Percentiles rank a stretch among this genome's conserved stretches.
Evolutionary conservation across 2,329 filamentous ascomycete species (phyloP).

Genomic region (Trichoderma gracile): DNA sequence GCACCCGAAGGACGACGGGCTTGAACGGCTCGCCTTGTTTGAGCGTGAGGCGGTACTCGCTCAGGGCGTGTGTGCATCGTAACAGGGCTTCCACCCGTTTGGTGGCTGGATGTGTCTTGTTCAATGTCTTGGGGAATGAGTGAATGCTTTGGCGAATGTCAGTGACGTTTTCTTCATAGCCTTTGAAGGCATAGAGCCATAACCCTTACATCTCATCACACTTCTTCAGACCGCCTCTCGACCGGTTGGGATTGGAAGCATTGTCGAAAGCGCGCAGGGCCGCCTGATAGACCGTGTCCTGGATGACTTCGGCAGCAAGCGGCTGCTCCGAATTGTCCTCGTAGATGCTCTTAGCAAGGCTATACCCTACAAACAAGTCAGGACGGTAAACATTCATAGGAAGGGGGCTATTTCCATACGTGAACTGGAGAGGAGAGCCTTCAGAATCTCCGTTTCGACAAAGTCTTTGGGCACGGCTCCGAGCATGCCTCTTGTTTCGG

Average conservation of each 20-base stretch:
- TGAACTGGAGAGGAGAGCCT: constrained; percentile 61
- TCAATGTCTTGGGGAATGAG: constrained; percentile 62
- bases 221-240: constrained; percentile 73
- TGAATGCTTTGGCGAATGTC: constrained; percentile 51
- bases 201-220: constrained; percentile 69
- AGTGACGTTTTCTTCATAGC: not conserved
- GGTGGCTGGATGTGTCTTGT: constrained; percentile 51
- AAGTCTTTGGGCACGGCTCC: constrained; percentile 60
- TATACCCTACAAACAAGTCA: constrained; percentile 51
- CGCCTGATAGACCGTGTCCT: constrained; percentile 61
- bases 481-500: constrained; percentile 60
- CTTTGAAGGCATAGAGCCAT: not conserved
- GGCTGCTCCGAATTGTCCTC: constrained; percentile 53
- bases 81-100: constrained; percentile 64
- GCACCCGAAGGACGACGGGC: constrained; percentile 75
- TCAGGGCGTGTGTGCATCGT: constrained; percentile 71
- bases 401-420: constrained; percentile 47
- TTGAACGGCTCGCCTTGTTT: constrained; percentile 80
- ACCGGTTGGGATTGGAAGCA: constrained; percentile 77
- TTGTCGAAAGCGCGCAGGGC: constrained; percentile 76
- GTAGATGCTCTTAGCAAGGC: constrained; percentile 63
- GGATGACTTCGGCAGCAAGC: constrained; percentile 53
- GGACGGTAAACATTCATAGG: not conserved
- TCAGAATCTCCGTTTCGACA: constrained; percentile 71
- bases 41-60: constrained; percentile 73